Evolutionary conservation across 208 protist genomes (phyloP), one percentile per base, ranked within the genome.

Genomic region (Acanthamoeba quina): DNA sequence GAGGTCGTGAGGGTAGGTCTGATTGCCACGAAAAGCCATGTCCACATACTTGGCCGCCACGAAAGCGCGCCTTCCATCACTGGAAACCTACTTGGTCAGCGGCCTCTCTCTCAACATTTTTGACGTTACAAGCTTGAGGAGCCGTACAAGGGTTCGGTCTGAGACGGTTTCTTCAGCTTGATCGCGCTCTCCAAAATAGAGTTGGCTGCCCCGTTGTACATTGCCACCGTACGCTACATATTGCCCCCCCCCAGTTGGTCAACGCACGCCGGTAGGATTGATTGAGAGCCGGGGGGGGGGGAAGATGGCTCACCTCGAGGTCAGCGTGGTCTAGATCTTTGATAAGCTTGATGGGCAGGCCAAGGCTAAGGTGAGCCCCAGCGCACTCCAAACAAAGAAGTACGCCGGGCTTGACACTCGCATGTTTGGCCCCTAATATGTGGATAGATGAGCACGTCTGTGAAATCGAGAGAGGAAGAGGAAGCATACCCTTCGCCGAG

Each of bases 331-430:
- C 85, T 2, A 91, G 31, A 7, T 91, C 85, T 7, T 91, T 41
- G 15, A 91, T 52, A 10, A n/a, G 60, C 34, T 91, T 91, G 37
- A 91, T 31, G 19, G 64, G 60, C 6, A 91, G n/a, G 17, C 97
- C 97, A 4, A 98, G 31, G 44, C 62, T 68, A 31, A 96, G 66
- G 66, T 98, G 97, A 2, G 97, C 83, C 37, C 95, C 97, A 60
- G 94, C 95, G 86, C 97, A 98, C 29, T 95, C 94, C 21, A 98
- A 96, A 54, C 97, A 98, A 34, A 98, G 83, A 31, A 98, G 97
- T 2, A 98, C 60, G n/a, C 97, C 97, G 5, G 97, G 56, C 58
- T 97, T 97, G 13, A 95, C 92, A 1, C 88, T 95, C 49, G 91
- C 93, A 96, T 97, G 97, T 1, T 92, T 29, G 17, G 97, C 96